Base-by-base conservation (phyloP, 2,329 filamentous ascomycete genomes). In the Beauveria caledonica region DNA sequence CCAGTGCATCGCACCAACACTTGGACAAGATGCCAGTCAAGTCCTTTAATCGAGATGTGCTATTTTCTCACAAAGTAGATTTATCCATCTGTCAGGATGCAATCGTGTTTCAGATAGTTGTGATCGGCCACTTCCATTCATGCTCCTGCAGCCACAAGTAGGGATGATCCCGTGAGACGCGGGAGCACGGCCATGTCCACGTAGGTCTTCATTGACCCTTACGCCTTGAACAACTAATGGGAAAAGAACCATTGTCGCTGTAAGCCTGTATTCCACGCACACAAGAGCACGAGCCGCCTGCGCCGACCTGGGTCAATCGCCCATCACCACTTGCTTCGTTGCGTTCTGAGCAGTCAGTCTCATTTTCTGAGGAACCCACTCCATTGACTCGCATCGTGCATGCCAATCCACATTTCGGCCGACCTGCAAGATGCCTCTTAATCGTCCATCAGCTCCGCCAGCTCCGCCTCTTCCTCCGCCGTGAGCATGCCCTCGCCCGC, bases 371-470 rank as follows among this genome's bases (percentile, higher is more conserved):
- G 21, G 21, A 42, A 29, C 5, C 7, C 9, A 27, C 13, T 9
- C 15, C 19, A 27, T 17, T 15, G 15, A 29, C 15, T 25, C 15
- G 51, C n/a, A 27, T 42, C 21, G 23, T 4, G 29, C n/a, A 36
- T 39, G 21, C 36, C n/a, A 23, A 29, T 44, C 10, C 39, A 42
- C 15, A 36, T 19, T n/a, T 4, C 11, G 10, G 3, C 13, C 5
- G 9, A 17, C 50, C 11, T 11, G 7, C 9, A 25, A 13, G 19
- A 13, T n/a, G 4, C 15, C 2, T 64, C 2, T 64, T 72, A 81
- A 64, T 90, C 86, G 63, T 87, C 90, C 90, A 99, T 90, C 71
- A 99, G 75, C 64, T 92, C 94, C 15, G 91, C 92, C 64, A 99
- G 78, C 73, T 97, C 94, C 5, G 89, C 87, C 73, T 97, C 93